phyloP scores from a whole-genome alignment of 2,329 filamentous ascomycete genomes.

The Arthrinium puccinioides region DNA sequence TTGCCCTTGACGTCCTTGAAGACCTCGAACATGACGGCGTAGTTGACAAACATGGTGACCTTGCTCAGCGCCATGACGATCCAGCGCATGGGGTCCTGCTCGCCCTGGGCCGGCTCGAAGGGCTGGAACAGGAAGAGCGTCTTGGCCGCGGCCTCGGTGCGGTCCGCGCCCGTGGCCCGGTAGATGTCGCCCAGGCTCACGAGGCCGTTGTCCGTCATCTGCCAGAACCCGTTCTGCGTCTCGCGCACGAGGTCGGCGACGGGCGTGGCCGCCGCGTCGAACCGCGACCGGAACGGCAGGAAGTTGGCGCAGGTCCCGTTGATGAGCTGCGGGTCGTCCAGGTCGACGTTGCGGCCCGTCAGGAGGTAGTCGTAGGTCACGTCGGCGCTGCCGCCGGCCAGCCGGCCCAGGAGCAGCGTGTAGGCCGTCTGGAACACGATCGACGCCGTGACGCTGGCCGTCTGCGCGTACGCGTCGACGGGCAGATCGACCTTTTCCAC shows the following conservation, averaged over 20 bases:
- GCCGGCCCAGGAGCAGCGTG: slow-evolving; percentile 18
- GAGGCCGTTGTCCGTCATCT: slow-evolving; percentile 18
- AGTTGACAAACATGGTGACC: slow-evolving; percentile 11
- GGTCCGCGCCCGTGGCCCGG: slow-evolving; percentile 8
- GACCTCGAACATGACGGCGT: slow-evolving; percentile 11
- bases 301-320: slow-evolving; percentile 30
- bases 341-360: slow-evolving; percentile 28
- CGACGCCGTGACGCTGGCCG: slow-evolving; percentile 20
- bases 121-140: slow-evolving; percentile 24
- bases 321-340: slow-evolving; percentile 26
- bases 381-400: slow-evolving; percentile 9
- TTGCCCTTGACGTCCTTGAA: slow-evolving; percentile 7
- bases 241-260: slow-evolving; percentile 11
- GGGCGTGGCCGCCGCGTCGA: slow-evolving; percentile 5
- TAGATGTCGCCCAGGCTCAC: slow-evolving; percentile 22
- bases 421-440: slow-evolving; percentile 29
- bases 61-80: slow-evolving; percentile 12
- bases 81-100: slow-evolving; percentile 9
- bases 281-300: slow-evolving; percentile 20
- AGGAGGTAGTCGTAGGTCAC: slow-evolving; percentile 27
- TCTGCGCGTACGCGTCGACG: slow-evolving; percentile 13
- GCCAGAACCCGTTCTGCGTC: slow-evolving; percentile 20
- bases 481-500: slow-evolving; percentile 7
- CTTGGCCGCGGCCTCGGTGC: slow-evolving; percentile 9
- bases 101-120: slow-evolving; percentile 14